Evolutionary conservation across 2,329 filamentous ascomycete genomes (phyloP), one percentile per base, ranked within the genome.

Genomic region (Chaetomiaceae sp.): DNA sequence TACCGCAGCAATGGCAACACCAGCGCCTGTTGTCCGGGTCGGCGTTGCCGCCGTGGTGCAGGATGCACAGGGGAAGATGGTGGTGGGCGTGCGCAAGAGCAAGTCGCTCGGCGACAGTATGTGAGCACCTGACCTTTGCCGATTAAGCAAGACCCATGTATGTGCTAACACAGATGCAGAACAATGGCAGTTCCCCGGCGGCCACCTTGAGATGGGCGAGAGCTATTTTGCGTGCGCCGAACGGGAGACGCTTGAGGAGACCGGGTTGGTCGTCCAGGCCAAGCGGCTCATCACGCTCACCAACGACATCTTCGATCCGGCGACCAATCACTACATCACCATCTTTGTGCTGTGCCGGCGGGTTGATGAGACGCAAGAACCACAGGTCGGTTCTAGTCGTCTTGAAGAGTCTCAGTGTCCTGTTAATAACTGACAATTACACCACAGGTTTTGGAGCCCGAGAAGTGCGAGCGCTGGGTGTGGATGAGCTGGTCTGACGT

Each of bases 171-270:
- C 22, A 19, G 2, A 14, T 7, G n/a, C 36, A 64, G 54, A 51
- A 3, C 51, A 49, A 10, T 79, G 75, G 65, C 81, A 81, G 40
- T 75, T 88, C 12, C 85, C 86, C 0, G 86, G 86, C 18, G 87
- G 86, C 0, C 85, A 91, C 57, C 74, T 90, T 14, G 86, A 91
- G 50, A 75, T 77, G 47, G 75, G 76, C 51, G 86, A 91, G 60
- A 70, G 70, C 2, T 72, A 79, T 26, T 69, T 79, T 17, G 62
- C 65, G 0, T 88, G 85, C 48, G 84, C 84, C 0, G 72, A 67
- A 38, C 75, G 86, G 4, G 86, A 91, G 63, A 70, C 77, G 0
- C 59, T 78, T 0, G 86, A 91, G 60, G 86, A 91, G 59, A 88
- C 86, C 0, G 83, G 76, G 0, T 69, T 88, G 0, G 56, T 64